A percentile compares a stretch with the other conserved stretches of the same genome.
These are phyloP conservation scores for Aspergillus sp. DNA, from an alignment of 2,329 filamentous ascomycete genomes.

Conservation along the genomic window DNA sequence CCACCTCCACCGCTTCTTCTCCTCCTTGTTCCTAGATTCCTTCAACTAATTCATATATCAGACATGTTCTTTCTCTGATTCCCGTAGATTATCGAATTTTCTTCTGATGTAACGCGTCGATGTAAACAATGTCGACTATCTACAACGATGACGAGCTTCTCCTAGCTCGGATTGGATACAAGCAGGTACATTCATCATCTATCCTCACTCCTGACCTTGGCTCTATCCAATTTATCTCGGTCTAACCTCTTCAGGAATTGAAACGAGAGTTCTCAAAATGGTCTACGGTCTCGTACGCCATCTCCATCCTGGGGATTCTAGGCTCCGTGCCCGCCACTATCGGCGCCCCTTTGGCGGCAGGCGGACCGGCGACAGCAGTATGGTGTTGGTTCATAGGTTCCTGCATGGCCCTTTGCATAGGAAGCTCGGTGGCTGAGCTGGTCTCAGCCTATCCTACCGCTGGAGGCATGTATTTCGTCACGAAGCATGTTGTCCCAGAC, in stretches of 20 bases:
- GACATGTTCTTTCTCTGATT: background rate
- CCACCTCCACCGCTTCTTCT: background rate
- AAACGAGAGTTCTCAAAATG: conserved; percentile 63
- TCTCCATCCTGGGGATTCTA: conserved; percentile 62
- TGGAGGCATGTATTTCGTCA: conserved; percentile 67
- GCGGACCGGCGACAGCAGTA: conserved; percentile 62
- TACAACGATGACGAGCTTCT: conserved; percentile 59
- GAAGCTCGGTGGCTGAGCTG: conserved; percentile 63
- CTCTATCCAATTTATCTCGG: background rate
- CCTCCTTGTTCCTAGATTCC: background rate
- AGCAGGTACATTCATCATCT: conserved; percentile 46
- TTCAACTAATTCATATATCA: background rate
- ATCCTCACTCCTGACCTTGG: background rate
- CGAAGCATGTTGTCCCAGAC: conserved; percentile 61
- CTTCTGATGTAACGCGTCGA: background rate
- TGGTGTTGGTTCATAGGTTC: conserved; percentile 66
- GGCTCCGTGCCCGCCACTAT: conserved; percentile 66
- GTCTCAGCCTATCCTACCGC: conserved; percentile 66
- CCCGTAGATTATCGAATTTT: background rate
- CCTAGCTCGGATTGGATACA: conserved; percentile 61
- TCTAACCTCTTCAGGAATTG: conserved; percentile 48
- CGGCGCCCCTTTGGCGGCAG: conserved; percentile 55
- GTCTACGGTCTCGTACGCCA: conserved; percentile 65
- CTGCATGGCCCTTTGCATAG: conserved; percentile 63
- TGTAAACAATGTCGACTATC: conserved; percentile 38